These are phyloP conservation scores for Pisolithus tinctorius DNA, from an alignment of 768 basidiomycete genomes.

Conservation along the genomic window DNA sequence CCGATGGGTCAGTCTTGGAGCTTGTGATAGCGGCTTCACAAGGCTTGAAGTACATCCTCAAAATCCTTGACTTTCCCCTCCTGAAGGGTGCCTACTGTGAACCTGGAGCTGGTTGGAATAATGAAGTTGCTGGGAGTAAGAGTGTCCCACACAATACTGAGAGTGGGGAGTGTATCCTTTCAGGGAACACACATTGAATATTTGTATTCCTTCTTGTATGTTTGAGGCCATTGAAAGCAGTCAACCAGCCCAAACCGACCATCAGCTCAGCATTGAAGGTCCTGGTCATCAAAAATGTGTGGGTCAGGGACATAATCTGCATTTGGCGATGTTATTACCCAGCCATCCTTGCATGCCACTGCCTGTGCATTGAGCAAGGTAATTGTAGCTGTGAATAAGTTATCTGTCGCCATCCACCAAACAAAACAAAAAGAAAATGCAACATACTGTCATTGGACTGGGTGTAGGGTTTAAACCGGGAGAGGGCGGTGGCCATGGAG, in stretches of 20 bases:
- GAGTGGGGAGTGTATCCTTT: neutral
- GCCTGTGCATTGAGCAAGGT: neutral
- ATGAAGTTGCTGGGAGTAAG: neutral
- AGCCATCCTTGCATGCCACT: neutral
- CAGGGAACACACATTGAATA: constrained; percentile 1
- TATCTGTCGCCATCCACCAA: neutral
- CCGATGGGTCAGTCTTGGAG: neutral
- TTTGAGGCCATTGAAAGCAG: constrained; percentile 5
- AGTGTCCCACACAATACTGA: constrained; percentile 2
- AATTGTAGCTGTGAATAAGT: neutral
- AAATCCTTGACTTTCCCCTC: constrained; percentile 1
- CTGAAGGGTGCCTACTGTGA: neutral
- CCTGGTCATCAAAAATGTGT: neutral
- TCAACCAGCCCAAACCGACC: neutral
- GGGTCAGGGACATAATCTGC: constrained; percentile 2
- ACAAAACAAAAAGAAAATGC: neutral
- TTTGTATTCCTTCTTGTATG: neutral
- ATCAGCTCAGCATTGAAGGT: neutral
- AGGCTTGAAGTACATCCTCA: neutral
- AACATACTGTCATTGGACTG: neutral
- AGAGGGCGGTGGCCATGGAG: neutral
- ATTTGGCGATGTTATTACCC: constrained; percentile 3
- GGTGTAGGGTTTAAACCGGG: neutral
- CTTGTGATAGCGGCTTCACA: neutral
- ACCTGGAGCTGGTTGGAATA: neutral